Evolutionary conservation across 2,329 filamentous ascomycete genomes (phyloP), one percentile per base, ranked within the genome.

Genomic region (Diaporthe destruens): DNA sequence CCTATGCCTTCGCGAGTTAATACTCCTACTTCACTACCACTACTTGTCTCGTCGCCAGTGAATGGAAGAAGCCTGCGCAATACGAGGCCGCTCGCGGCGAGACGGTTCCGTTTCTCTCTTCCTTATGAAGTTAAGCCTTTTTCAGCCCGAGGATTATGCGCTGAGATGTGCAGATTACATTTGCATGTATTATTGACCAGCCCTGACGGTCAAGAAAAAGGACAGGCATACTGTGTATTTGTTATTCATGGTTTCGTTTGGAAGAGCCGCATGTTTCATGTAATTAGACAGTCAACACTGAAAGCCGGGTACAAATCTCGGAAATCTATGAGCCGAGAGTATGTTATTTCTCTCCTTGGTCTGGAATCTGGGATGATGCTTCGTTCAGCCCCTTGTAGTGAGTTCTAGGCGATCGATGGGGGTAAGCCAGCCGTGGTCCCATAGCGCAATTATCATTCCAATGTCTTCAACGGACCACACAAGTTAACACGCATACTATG

Each of bases 251-350:
- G 61, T 66, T 14, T 16, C 47, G 25, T 53, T 39, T n/a, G 23
- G 53, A 8, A n/a, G 59, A 36, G 44, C 47, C 47, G 44, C 61
- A 39, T 53, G 61, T 66, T 66, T 66, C 44, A 66, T 53, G 23
- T 53, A n/a, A n/a, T n/a, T n/a, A 53, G 14, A 36, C 18, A 65
- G 8, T 20, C n/a, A 6, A 14, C 20, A 7, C 7, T 53, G 32
- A 16, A 51, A 66, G 47, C 14, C 20, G 39, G n/a, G 14, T 51
- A 4, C 5, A 53, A 39, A 6, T 29, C 44, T 47, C 47, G 61
- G 11, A 23, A 23, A 36, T 66, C 12, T n/a, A 39, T 20, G 3
- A n/a, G 47, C 61, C 61, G 61, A 66, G 61, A 53, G 44, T 39
- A 20, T 63, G 42, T 23, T 53, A 23, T 36, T 53, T 12, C 25